A percentile compares a stretch with the other conserved stretches of the same genome.
Evolutionary conservation across 208 protist genomes (phyloP).

Genomic region (Spongospora subterranea): DNA sequence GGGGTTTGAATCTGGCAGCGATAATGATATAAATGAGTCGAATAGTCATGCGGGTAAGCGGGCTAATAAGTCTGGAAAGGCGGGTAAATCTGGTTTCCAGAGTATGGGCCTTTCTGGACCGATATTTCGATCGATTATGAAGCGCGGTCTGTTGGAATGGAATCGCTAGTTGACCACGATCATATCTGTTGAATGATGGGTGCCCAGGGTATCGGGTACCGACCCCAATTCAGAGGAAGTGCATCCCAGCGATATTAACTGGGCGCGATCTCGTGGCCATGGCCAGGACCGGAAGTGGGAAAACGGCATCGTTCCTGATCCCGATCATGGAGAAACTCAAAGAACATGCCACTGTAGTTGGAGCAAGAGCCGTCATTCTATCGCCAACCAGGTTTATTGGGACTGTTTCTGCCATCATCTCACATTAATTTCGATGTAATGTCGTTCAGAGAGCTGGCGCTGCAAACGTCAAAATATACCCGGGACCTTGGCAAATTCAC

Average conservation of each 20-base stretch:
- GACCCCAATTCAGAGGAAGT: slow-evolving; percentile 98
- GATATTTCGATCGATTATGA: slow-evolving; percentile 87
- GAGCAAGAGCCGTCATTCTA: slow-evolving; percentile 93
- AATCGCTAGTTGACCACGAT: neutral
- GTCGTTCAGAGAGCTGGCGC: slow-evolving; percentile 78
- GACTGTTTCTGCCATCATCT: slow-evolving; percentile 7
- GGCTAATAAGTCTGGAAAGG: no score
- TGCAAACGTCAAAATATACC: slow-evolving; percentile 94
- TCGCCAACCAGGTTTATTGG: slow-evolving; percentile 88
- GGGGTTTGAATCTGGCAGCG: no score
- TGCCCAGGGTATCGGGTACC: slow-evolving; percentile 93
- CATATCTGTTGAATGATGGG: neutral
- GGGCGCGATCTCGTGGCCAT: slow-evolving; percentile 98
- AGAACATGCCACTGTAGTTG: slow-evolving; percentile 77
- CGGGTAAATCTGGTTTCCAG: slow-evolving; percentile 61
- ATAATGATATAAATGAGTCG: no score
- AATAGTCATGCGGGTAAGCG: no score
- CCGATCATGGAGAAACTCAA: slow-evolving; percentile 87
- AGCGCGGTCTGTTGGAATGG: neutral
- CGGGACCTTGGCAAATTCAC: slow-evolving; percentile 89
- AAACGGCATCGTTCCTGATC: slow-evolving; percentile 97
- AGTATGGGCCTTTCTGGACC: slow-evolving; percentile 82
- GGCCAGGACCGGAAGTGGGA: slow-evolving; percentile 98
- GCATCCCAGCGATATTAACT: slow-evolving; percentile 85
- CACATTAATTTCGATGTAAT: neutral